Evolutionary conservation across 2,329 filamentous ascomycete genomes (phyloP).

Genomic region (Calonectria pteridis): DNA sequence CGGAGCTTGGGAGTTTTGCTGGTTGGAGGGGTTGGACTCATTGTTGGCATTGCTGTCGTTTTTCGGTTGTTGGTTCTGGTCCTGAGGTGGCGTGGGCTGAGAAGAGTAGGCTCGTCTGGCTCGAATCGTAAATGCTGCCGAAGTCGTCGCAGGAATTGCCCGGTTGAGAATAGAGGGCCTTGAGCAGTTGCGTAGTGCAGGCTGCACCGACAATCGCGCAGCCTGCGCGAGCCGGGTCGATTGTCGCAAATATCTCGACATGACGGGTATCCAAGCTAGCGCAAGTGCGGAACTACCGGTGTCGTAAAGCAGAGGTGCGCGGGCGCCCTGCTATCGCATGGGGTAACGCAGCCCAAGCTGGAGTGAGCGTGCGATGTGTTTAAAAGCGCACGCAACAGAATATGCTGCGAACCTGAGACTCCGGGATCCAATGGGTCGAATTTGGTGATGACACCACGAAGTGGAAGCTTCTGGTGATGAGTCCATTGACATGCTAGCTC

Average conservation of each 20-base stretch:
- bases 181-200: conserved; percentile 61
- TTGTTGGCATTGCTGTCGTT: conserved; percentile 43
- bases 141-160: conserved; percentile 44
- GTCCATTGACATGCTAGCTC: conserved; percentile 42
- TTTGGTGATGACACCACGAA: conserved; percentile 47
- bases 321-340: conserved; percentile 49
- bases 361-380: conserved; percentile 18
- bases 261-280: conserved; percentile 54
- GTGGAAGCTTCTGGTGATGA: conserved; percentile 46
- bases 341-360: conserved; percentile 41
- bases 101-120: conserved; percentile 53
- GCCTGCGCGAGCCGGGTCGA: conserved; percentile 75
- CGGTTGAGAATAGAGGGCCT: conserved; percentile 49
- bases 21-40: conserved; percentile 32
- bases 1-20: conserved; percentile 39
- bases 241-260: conserved; percentile 76
- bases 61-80: conserved; percentile 48
- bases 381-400: conserved; percentile 20
- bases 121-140: conserved; percentile 45
- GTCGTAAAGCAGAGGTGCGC: conserved; percentile 37
- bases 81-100: conserved; percentile 52
- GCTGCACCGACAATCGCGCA: conserved; percentile 67
- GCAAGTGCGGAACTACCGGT: conserved; percentile 52
- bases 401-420: conserved; percentile 33
- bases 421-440: conserved; percentile 37